These are phyloP conservation scores for Penicillium pulvis DNA, from an alignment of 495 filamentous ascomycete species.

Conservation along the genomic window DNA sequence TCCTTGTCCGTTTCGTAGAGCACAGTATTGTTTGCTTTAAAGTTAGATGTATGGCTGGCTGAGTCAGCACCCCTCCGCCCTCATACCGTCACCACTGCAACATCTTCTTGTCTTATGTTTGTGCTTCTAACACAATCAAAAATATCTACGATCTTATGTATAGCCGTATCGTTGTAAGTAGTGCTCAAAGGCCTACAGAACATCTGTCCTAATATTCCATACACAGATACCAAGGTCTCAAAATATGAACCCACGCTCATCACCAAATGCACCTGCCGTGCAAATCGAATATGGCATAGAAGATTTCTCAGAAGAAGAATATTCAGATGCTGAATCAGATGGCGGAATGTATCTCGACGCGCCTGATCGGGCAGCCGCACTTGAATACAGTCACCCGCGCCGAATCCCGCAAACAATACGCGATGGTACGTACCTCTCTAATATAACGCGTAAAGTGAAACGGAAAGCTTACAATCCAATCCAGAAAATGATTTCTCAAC, in stretches of 20 bases:
- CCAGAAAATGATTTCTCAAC: background rate
- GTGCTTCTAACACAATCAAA: too few relatives aligned
- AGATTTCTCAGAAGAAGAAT: background rate
- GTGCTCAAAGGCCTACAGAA: too few relatives aligned
- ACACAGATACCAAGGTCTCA: too few relatives aligned
- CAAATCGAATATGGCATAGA: background rate
- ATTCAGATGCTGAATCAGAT: constrained; percentile 9
- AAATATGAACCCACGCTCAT: too few relatives aligned
- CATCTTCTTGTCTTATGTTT: too few relatives aligned
- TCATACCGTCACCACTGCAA: background rate
- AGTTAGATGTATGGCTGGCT: background rate
- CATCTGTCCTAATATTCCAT: too few relatives aligned
- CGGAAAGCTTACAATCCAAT: background rate
- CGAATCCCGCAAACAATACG: background rate
- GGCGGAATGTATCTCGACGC: constrained; percentile 15
- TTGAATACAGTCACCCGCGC: background rate
- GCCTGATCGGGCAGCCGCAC: background rate
- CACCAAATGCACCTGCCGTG: too few relatives aligned
- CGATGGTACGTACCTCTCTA: background rate
- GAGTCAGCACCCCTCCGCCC: constrained; percentile 2
- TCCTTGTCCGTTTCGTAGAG: background rate
- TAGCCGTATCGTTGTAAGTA: too few relatives aligned
- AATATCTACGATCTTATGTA: too few relatives aligned
- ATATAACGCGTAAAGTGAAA: too few relatives aligned
- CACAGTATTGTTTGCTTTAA: background rate